A percentile compares a stretch with the other conserved stretches of the same genome.
phyloP scores from a whole-genome alignment of 2,329 filamentous ascomycete species.

The Apiospora kogelbergensis region DNA sequence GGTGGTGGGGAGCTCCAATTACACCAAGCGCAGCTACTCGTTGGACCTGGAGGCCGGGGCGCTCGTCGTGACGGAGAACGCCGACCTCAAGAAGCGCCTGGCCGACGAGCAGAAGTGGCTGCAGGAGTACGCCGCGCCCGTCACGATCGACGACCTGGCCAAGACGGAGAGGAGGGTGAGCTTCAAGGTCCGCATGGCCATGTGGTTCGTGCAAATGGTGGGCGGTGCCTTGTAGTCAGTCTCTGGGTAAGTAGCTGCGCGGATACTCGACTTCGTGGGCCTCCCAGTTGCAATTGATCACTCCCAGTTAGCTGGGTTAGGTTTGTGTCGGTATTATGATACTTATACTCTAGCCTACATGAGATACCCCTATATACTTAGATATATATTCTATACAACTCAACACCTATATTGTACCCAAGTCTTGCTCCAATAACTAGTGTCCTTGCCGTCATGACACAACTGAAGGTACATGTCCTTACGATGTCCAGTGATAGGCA shows the following conservation, averaged over 20 bases:
- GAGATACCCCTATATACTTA: neutral
- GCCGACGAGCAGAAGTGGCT: slow-evolving; percentile 79
- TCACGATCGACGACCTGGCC: slow-evolving; percentile 77
- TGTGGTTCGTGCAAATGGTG: slow-evolving; percentile 88
- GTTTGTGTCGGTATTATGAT: neutral
- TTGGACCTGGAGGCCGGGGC: slow-evolving; percentile 90
- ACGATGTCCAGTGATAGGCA: too few species aligned
- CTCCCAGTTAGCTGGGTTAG: neutral
- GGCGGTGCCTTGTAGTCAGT: slow-evolving; percentile 74
- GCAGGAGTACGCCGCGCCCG: slow-evolving; percentile 67
- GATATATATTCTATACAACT: neutral
- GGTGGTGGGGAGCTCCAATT: slow-evolving; percentile 89
- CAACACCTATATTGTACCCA: neutral
- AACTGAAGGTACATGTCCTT: too few species aligned
- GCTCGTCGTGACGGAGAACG: slow-evolving; percentile 78
- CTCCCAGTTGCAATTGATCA: neutral
- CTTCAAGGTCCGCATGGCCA: slow-evolving; percentile 80
- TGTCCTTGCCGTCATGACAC: neutral
- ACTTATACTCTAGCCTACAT: neutral
- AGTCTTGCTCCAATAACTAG: neutral
- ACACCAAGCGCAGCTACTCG: slow-evolving; percentile 90
- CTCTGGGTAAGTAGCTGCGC: neutral
- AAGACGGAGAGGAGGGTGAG: slow-evolving; percentile 81
- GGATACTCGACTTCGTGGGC: neutral
- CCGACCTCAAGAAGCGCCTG: slow-evolving; percentile 69